These are phyloP conservation scores for Calonectria leucothoes DNA, from an alignment of 2,329 filamentous ascomycete species.

Conservation along the genomic window DNA sequence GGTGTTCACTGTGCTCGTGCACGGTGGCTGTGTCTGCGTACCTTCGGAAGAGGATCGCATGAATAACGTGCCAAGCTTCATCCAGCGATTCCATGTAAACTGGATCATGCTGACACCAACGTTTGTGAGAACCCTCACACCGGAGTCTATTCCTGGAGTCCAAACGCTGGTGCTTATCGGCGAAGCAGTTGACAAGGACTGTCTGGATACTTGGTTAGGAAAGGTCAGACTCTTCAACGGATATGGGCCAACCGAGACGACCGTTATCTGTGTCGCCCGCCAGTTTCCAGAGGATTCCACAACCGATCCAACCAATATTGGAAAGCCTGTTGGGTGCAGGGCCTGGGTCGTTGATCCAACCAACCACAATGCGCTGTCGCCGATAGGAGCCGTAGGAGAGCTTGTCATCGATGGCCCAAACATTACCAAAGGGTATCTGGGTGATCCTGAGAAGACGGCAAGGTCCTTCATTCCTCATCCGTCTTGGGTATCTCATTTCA, in stretches of 20 bases:
- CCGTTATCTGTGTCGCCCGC: constrained; percentile 6
- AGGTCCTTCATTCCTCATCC: constrained; percentile 45
- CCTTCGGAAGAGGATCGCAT: constrained; percentile 44
- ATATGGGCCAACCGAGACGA: constrained; percentile 23
- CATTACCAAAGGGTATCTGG: constrained; percentile 36
- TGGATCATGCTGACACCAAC: neutral
- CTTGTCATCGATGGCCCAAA: constrained; percentile 37
- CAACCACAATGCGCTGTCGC: constrained; percentile 27
- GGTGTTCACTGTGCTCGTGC: constrained; percentile 50
- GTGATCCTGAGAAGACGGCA: constrained; percentile 8
- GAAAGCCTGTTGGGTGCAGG: neutral
- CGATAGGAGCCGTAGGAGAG: constrained; percentile 31
- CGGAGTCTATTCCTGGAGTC: neutral
- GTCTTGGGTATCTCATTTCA: neutral
- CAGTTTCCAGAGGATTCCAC: constrained; percentile 1
- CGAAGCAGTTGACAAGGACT: constrained; percentile 16
- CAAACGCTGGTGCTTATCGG: constrained; percentile 8
- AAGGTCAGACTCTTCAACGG: constrained; percentile 19
- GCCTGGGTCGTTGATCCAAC: neutral
- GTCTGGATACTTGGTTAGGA: constrained; percentile 13
- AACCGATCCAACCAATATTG: constrained; percentile 39
- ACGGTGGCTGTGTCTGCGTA: constrained; percentile 53
- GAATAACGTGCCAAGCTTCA: neutral
- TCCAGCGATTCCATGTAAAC: neutral
- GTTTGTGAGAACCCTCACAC: neutral